Percentiles rank a stretch among this genome's conserved stretches.
Evolutionary conservation across 1,139 yeast species (phyloP).

Genomic region (Yamadazyma dushanensis): DNA sequence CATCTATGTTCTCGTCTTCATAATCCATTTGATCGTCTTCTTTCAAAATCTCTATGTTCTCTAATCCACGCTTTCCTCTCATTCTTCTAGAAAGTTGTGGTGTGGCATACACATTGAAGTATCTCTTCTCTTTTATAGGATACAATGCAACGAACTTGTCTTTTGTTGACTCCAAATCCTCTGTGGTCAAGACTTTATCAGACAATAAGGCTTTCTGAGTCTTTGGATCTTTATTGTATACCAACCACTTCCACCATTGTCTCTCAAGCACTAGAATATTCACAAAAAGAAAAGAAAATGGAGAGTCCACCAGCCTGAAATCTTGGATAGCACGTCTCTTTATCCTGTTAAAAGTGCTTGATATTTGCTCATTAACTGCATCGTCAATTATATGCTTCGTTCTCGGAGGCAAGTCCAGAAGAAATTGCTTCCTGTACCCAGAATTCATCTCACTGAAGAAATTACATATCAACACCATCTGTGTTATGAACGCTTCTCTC

Average conservation of each 20-base stretch:
- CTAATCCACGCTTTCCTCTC: slow-evolving; percentile 36
- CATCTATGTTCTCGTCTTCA: slow-evolving; percentile 5
- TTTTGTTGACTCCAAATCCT: slow-evolving; percentile 21
- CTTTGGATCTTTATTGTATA: slow-evolving; percentile 36
- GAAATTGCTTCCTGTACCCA: slow-evolving; percentile 24
- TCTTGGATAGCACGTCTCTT: slow-evolving; percentile 27
- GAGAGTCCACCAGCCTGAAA: slow-evolving; percentile 25
- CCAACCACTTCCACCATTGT: slow-evolving; percentile 46
- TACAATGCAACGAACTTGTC: slow-evolving; percentile 20
- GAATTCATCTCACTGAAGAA: slow-evolving; percentile 32
- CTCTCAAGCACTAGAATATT: slow-evolving; percentile 30
- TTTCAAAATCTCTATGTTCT: slow-evolving; percentile 12
- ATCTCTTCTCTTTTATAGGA: slow-evolving; percentile 35
- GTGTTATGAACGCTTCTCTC: slow-evolving; percentile 31
- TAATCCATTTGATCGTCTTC: no score
- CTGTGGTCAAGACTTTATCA: slow-evolving; percentile 21
- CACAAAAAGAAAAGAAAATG: slow-evolving; percentile 29
- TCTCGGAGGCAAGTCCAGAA: slow-evolving; percentile 24
- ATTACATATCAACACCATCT: slow-evolving; percentile 31
- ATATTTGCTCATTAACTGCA: slow-evolving; percentile 25
- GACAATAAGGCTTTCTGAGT: slow-evolving; percentile 32
- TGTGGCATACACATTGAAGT: slow-evolving; percentile 44
- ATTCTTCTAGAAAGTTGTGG: slow-evolving; percentile 46
- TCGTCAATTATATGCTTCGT: slow-evolving; percentile 42
- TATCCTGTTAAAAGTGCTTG: slow-evolving; percentile 23